These are phyloP conservation scores for Solanum medicagineum DNA, from an alignment of 257 asterid genomes.

Conservation along the genomic window DNA sequence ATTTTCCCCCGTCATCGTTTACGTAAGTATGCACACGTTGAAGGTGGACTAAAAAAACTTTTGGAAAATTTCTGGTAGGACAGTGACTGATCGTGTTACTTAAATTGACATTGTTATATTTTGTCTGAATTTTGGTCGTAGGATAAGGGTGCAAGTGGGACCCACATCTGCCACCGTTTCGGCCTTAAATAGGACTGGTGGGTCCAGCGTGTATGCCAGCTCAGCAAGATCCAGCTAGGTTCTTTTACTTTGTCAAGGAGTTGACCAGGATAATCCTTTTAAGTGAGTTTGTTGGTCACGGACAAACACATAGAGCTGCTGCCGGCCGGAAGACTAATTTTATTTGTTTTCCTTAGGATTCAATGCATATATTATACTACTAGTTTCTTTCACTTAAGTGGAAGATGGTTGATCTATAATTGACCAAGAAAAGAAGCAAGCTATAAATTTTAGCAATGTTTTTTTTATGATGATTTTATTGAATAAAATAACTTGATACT, in stretches of 20 bases:
- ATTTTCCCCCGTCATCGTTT: neutral
- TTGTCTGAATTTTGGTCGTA: neutral
- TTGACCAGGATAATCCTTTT: neutral
- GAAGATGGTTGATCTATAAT: too few species aligned
- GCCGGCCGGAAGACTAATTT: neutral
- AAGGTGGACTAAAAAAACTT: neutral
- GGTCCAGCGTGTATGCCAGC: slow-evolving; percentile 9
- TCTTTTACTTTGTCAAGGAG: slow-evolving; percentile 4
- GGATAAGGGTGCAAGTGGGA: slow-evolving; percentile 8
- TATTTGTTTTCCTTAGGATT: too few species aligned
- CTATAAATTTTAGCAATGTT: too few species aligned
- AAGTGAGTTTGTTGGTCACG: slow-evolving; percentile 3
- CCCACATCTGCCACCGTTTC: neutral
- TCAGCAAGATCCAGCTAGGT: slow-evolving; percentile 8
- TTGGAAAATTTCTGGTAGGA: neutral
- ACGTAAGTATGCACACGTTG: neutral
- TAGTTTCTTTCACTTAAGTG: too few species aligned
- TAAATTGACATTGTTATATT: neutral
- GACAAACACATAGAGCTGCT: slow-evolving; percentile 6
- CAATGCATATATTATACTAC: too few species aligned
- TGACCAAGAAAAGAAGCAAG: too few species aligned
- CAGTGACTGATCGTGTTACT: neutral
- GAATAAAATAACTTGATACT: too few species aligned
- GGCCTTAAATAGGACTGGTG: neutral
- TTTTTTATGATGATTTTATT: too few species aligned